A percentile compares a stretch with the other conserved stretches of the same genome.
These are phyloP conservation scores for Ramaria rubella DNA, from an alignment of 768 basidiomycete genomes.

Conservation along the genomic window DNA sequence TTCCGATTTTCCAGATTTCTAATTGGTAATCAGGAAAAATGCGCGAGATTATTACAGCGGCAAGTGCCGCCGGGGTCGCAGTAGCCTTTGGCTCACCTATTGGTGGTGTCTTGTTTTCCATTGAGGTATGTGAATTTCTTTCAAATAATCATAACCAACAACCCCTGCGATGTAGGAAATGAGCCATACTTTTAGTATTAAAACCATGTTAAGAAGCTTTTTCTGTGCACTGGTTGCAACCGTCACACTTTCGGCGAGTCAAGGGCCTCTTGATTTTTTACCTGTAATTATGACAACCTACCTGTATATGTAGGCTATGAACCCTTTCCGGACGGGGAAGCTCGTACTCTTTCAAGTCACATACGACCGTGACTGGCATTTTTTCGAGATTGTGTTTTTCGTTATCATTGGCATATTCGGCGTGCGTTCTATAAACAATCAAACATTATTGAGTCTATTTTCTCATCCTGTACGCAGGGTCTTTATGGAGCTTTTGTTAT, in stretches of 20 bases:
- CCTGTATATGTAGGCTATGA: slow-evolving; percentile 78
- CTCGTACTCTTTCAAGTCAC: slow-evolving; percentile 97
- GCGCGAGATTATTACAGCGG: slow-evolving; percentile 89
- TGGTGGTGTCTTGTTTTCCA: slow-evolving; percentile 94
- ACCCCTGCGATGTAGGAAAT: slow-evolving; percentile 65
- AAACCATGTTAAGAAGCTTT: slow-evolving; percentile 98
- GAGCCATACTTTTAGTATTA: slow-evolving; percentile 94
- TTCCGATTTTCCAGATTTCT: not conserved
- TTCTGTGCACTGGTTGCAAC: slow-evolving; percentile 97
- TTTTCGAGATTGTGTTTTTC: slow-evolving; percentile 97
- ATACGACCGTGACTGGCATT: slow-evolving; percentile 97
- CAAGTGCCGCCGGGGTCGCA: slow-evolving; percentile 95
- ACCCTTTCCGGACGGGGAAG: slow-evolving; percentile 96
- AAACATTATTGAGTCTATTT: slow-evolving; percentile 9
- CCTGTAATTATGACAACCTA: not conserved
- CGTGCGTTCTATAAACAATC: slow-evolving; percentile 38
- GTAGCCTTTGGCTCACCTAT: slow-evolving; percentile 99
- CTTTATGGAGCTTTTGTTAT: slow-evolving; percentile 95
- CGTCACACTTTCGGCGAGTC: slow-evolving; percentile 84
- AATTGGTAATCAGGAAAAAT: slow-evolving; percentile 49
- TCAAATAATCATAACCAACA: not conserved
- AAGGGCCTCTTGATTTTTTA: not conserved
- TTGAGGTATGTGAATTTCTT: slow-evolving; percentile 57
- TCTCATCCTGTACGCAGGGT: slow-evolving; percentile 53
- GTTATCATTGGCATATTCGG: slow-evolving; percentile 94